phyloP scores from a whole-genome alignment of 257 asterid species.

The Nicotiana knightiana region DNA sequence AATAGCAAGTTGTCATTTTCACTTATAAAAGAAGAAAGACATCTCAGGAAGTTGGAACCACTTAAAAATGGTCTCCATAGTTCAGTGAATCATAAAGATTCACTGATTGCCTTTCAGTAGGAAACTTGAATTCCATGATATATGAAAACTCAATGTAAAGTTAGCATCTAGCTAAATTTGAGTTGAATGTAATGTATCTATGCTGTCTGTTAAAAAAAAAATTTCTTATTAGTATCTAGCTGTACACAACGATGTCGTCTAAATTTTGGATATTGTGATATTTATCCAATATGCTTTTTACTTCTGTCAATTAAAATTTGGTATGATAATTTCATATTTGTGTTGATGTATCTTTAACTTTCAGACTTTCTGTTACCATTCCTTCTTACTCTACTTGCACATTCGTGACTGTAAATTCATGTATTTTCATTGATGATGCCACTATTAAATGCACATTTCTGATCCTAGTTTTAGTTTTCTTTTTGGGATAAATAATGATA shows the following conservation, averaged over 20 bases:
- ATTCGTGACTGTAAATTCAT: background rate
- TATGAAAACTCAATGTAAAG: background rate
- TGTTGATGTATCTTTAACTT: background rate
- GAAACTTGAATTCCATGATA: background rate
- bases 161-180: constrained; percentile 4
- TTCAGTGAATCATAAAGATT: background rate
- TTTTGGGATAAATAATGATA: background rate
- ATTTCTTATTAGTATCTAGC: background rate
- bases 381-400: background rate
- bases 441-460: background rate
- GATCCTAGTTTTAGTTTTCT: background rate
- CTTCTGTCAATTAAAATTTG: background rate
- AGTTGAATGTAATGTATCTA: background rate
- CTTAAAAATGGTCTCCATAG: background rate
- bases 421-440: background rate
- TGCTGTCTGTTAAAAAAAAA: background rate
- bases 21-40: background rate
- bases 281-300: background rate
- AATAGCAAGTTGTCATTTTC: background rate
- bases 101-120: background rate
- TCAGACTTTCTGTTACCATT: background rate
- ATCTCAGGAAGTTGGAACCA: background rate
- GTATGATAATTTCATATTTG: background rate
- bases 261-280: background rate
- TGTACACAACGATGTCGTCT: background rate